These are phyloP conservation scores for Diaporthe sp. DNA, from an alignment of 2,329 filamentous ascomycete genomes.

Conservation along the genomic window DNA sequence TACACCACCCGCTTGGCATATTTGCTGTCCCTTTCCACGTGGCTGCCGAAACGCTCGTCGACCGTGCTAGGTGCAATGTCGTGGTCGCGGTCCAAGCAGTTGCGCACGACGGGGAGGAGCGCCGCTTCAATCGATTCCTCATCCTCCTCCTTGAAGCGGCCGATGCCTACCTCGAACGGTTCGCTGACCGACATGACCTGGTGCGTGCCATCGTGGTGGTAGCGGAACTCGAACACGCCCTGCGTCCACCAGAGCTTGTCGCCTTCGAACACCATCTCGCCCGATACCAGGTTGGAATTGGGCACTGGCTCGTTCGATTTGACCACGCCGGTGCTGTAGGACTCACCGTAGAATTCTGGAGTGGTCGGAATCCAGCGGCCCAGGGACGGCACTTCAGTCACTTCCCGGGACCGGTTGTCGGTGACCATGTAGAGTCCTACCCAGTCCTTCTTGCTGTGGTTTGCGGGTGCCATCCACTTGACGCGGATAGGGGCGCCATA, in stretches of 20 bases:
- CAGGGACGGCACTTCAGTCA: slow-evolving; percentile 85
- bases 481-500: slow-evolving; percentile 92
- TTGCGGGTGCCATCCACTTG: slow-evolving; percentile 87
- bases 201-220: slow-evolving; percentile 93
- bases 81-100: slow-evolving; percentile 92
- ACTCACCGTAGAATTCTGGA: slow-evolving; percentile 79
- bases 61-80: slow-evolving; percentile 86
- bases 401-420: slow-evolving; percentile 87
- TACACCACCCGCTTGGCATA: slow-evolving; percentile 92
- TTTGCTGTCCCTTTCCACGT: slow-evolving; percentile 88
- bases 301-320: slow-evolving; percentile 71
- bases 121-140: slow-evolving; percentile 65
- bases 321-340: slow-evolving; percentile 80
- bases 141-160: slow-evolving; percentile 82
- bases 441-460: slow-evolving; percentile 94
- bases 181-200: slow-evolving; percentile 94
- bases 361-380: slow-evolving; percentile 91
- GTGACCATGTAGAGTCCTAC: slow-evolving; percentile 96
- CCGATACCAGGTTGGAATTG: slow-evolving; percentile 71
- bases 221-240: slow-evolving; percentile 95
- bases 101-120: slow-evolving; percentile 84
- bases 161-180: slow-evolving; percentile 90
- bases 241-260: slow-evolving; percentile 98
- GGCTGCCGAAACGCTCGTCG: slow-evolving; percentile 84
- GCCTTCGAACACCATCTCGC: slow-evolving; percentile 88